phyloP scores from a whole-genome alignment of 148 eudicot genomes.

The Diospyros lotus region DNA sequence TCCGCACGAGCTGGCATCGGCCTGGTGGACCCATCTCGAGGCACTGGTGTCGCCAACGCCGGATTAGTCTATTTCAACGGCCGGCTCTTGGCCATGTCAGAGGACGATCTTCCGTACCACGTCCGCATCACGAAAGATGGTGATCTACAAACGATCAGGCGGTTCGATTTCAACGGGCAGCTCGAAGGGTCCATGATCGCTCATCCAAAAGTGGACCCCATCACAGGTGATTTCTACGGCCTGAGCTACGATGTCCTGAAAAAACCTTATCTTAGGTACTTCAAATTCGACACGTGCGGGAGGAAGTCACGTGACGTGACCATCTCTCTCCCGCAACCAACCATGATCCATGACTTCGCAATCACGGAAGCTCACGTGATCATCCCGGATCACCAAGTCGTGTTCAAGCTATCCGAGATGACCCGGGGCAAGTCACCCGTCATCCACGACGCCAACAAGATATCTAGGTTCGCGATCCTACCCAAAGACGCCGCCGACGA shows the following conservation, averaged over 20 bases:
- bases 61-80: conserved; percentile 52
- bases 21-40: conserved; percentile 26
- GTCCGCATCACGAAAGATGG: conserved; percentile 30
- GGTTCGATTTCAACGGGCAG: conserved; percentile 50
- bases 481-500: conserved; percentile 22
- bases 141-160: conserved; percentile 43
- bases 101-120: conserved; percentile 67
- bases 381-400: conserved; percentile 56
- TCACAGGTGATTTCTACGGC: conserved; percentile 38
- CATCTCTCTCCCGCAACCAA: conserved; percentile 33
- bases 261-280: conserved; percentile 50
- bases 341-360: conserved; percentile 69
- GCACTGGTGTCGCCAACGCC: conserved; percentile 58
- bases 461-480: conserved; percentile 43
- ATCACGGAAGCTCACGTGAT: conserved; percentile 44
- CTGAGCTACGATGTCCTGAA: conserved; percentile 49
- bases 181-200: conserved; percentile 49
- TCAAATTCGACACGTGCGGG: conserved; percentile 31
- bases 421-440: conserved; percentile 45
- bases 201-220: conserved; percentile 63
- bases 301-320: conserved; percentile 39
- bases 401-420: conserved; percentile 55
- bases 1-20: conserved; percentile 33
- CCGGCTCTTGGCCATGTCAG: conserved; percentile 67
- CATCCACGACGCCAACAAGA: conserved; percentile 29